phyloP scores from a whole-genome alignment of 164 flowering plant genomes.

The Vitis riparia region DNA sequence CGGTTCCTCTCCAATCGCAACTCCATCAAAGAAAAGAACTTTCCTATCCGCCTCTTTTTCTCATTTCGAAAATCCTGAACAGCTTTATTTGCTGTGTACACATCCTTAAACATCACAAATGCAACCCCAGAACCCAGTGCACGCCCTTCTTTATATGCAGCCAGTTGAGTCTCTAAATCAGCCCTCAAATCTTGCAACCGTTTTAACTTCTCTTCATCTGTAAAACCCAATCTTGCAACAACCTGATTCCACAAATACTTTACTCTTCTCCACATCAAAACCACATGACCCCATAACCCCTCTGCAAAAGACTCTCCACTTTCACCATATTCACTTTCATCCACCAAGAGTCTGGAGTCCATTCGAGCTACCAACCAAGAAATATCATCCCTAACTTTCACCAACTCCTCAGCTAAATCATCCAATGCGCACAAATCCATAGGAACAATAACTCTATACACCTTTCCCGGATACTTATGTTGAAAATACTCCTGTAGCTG shows the following conservation, averaged over 20 bases:
- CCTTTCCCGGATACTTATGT: slow-evolving; percentile 88
- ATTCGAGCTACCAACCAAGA: slow-evolving; percentile 77
- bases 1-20: slow-evolving; percentile 79
- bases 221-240: slow-evolving; percentile 50
- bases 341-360: slow-evolving; percentile 50
- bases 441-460: slow-evolving; percentile 78
- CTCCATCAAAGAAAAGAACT: slow-evolving; percentile 84
- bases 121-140: slow-evolving; percentile 96
- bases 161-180: slow-evolving; percentile 68
- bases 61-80: slow-evolving; percentile 85
- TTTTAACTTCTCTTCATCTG: slow-evolving; percentile 75
- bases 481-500: slow-evolving; percentile 79
- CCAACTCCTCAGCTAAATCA: slow-evolving; percentile 69
- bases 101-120: slow-evolving; percentile 94
- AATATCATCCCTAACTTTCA: slow-evolving; percentile 75
- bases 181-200: slow-evolving; percentile 76
- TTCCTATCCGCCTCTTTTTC: slow-evolving; percentile 75
- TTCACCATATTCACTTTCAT: slow-evolving; percentile 34
- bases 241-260: slow-evolving; percentile 43
- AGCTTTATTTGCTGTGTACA: slow-evolving; percentile 86
- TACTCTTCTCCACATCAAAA: slow-evolving; percentile 36
- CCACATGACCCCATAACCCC: slow-evolving; percentile 31
- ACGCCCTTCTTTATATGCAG: slow-evolving; percentile 75
- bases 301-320: slow-evolving; percentile 23
- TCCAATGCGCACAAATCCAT: slow-evolving; percentile 94